Evolutionary conservation across 768 basidiomycete genomes (phyloP).

Genomic region (Russula sp.): DNA sequence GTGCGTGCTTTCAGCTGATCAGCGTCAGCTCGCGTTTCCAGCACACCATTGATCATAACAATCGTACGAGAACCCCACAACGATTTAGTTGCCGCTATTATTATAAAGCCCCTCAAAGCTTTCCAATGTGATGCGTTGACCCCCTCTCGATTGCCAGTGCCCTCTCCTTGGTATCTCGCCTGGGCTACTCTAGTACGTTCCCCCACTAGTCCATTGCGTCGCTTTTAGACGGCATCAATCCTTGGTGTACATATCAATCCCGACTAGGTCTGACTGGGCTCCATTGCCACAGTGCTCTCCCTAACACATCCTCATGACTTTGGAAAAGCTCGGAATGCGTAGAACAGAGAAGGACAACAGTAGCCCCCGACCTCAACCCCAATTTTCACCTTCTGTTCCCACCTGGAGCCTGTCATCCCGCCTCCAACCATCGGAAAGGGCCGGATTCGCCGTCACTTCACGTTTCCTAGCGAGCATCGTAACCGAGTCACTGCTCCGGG

Average conservation of each 20-base stretch:
- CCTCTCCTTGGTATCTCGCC: too few relatives aligned
- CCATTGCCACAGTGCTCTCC: too few relatives aligned
- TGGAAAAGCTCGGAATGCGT: background rate
- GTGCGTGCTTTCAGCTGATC: too few relatives aligned
- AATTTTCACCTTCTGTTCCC: background rate
- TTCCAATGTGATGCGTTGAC: background rate
- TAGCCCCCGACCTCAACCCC: background rate
- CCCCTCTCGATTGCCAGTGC: background rate
- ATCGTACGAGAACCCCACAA: background rate
- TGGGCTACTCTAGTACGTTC: too few relatives aligned
- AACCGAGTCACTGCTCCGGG: slow-evolving; percentile 40
- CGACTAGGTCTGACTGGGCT: background rate
- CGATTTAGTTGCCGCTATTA: background rate
- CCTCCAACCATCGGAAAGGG: slow-evolving; percentile 20
- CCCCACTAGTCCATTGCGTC: background rate
- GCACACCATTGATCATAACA: background rate
- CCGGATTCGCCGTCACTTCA: slow-evolving; percentile 41
- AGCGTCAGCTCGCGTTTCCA: background rate
- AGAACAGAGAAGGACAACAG: background rate
- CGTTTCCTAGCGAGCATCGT: slow-evolving; percentile 44
- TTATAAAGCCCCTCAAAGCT: background rate
- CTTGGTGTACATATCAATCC: background rate
- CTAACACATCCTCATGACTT: background rate
- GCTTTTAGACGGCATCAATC: background rate
- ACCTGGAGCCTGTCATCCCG: slow-evolving; percentile 8